Percentiles rank a stretch among this genome's conserved stretches.
Conservation (phyloP, 139 green algal species). For the Coccomyxa sp. region DNA sequence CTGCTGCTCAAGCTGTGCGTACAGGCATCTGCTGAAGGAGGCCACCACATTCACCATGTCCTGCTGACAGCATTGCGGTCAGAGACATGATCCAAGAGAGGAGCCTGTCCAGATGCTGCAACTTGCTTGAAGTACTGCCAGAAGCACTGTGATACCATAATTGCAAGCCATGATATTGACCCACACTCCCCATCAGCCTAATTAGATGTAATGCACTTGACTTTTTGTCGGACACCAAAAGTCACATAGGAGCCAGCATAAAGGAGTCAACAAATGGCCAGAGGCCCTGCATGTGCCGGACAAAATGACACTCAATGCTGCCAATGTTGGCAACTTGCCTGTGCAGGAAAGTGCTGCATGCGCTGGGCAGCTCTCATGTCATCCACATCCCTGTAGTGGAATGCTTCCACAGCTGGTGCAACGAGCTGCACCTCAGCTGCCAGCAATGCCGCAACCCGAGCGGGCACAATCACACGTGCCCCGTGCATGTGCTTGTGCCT, state of each 20-base stretch:
- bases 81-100: too few relatives aligned
- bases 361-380: slow-evolving; percentile 44
- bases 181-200: too few relatives aligned
- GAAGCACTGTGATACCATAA: too few relatives aligned
- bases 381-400: slow-evolving; percentile 43
- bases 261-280: too few relatives aligned
- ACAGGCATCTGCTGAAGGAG: slow-evolving; percentile 54
- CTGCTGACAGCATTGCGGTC: neutral
- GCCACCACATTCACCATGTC: slow-evolving; percentile 26
- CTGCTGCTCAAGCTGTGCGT: slow-evolving; percentile 66
- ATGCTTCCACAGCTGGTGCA: slow-evolving; percentile 55
- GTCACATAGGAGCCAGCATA: too few relatives aligned
- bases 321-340: slow-evolving; percentile 1
- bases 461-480: slow-evolving; percentile 40
- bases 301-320: too few relatives aligned
- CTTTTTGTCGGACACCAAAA: too few relatives aligned
- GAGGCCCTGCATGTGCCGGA: too few relatives aligned
- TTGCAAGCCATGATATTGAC: too few relatives aligned
- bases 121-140: too few relatives aligned
- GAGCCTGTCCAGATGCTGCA: too few relatives aligned
- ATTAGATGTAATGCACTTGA: too few relatives aligned
- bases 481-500: slow-evolving; percentile 34
- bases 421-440: slow-evolving; percentile 53
- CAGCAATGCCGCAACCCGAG: slow-evolving; percentile 44
- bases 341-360: slow-evolving; percentile 44